Evolutionary conservation across 2,329 filamentous ascomycete genomes (phyloP).

Genomic region (Clarireedia sp.): DNA sequence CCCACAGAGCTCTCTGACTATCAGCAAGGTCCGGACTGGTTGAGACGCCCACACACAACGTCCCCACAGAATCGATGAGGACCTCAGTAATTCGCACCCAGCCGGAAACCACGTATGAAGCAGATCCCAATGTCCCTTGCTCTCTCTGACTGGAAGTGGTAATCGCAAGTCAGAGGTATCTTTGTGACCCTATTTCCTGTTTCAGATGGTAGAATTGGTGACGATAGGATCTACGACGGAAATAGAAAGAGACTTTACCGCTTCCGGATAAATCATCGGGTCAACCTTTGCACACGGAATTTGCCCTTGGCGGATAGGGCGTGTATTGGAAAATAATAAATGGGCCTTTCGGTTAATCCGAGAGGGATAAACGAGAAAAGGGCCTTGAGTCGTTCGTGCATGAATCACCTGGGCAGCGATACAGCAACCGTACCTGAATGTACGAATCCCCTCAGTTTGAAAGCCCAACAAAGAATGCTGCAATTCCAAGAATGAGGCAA

Average conservation of each 20-base stretch:
- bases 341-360: not conserved
- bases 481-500: too few species aligned
- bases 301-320: conserved; percentile 1
- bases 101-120: not conserved
- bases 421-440: too few species aligned
- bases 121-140: conserved; percentile 3
- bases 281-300: not conserved
- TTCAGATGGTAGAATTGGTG: not conserved
- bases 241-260: not conserved
- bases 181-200: not conserved
- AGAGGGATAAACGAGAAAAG: not conserved
- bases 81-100: not conserved
- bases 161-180: not conserved
- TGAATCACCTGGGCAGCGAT: too few species aligned
- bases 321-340: conserved; percentile 6
- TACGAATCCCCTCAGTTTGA: too few species aligned
- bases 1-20: not conserved
- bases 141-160: not conserved
- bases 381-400: too few species aligned
- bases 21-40: not conserved
- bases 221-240: conserved; percentile 2
- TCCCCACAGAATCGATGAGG: not conserved
- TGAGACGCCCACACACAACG: not conserved
- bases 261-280: not conserved
- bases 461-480: too few species aligned